A percentile compares a stretch with the other conserved stretches of the same genome.
These are phyloP conservation scores for Botrytis squamosa DNA, from an alignment of 2,329 filamentous ascomycete genomes.

Conservation along the genomic window DNA sequence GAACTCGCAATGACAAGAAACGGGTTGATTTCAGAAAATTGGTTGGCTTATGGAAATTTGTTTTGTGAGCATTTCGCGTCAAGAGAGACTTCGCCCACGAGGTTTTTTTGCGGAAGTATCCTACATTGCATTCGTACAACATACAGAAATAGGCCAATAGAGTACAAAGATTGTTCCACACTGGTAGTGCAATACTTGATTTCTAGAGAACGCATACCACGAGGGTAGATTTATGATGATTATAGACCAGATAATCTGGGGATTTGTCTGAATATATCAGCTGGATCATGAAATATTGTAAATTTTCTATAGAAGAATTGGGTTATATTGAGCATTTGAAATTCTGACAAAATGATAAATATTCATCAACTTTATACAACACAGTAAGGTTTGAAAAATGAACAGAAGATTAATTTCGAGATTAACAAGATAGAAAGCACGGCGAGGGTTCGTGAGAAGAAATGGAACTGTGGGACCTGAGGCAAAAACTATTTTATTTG, in stretches of 20 bases:
- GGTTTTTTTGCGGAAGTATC: neutral
- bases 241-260: neutral
- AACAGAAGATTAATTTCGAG: neutral
- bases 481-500: conserved; percentile 5
- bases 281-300: neutral
- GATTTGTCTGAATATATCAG: neutral
- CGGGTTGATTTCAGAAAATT: neutral
- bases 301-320: neutral
- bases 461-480: neutral
- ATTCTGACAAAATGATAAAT: neutral
- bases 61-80: neutral
- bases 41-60: neutral
- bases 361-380: neutral
- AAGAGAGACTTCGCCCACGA: neutral
- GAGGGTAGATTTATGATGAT: neutral
- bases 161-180: neutral
- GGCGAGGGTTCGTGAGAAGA: neutral
- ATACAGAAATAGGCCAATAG: neutral
- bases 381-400: neutral
- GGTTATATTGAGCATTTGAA: neutral
- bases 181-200: neutral
- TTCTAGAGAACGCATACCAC: neutral
- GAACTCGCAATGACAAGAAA: neutral
- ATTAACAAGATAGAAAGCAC: too few relatives aligned
- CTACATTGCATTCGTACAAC: neutral